These are phyloP conservation scores for Metschnikowia sp. DNA, from an alignment of 805 yeast genomes.

Conservation along the genomic window DNA sequence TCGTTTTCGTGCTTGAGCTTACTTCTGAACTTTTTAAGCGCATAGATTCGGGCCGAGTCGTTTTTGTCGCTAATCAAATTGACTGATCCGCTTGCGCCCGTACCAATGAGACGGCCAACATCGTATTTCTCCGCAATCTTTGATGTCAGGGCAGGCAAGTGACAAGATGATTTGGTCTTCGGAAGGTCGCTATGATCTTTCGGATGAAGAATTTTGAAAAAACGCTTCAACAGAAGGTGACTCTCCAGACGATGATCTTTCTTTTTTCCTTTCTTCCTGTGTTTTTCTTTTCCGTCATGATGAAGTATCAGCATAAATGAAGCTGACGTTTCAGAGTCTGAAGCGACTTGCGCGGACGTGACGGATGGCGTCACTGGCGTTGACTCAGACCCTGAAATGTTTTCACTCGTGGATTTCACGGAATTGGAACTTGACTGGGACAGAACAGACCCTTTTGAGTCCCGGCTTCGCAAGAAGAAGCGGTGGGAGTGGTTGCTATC, in stretches of 20 bases:
- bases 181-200: conserved; percentile 12
- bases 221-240: conserved; percentile 43
- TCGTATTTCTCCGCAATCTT: conserved; percentile 59
- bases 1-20: conserved; percentile 60
- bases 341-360: neutral
- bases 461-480: conserved; percentile 22
- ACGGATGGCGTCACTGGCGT: conserved; percentile 3
- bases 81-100: conserved; percentile 97
- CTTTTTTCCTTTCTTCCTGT: conserved; percentile 2
- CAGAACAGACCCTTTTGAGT: conserved; percentile 23
- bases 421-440: conserved; percentile 27
- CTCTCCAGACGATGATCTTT: conserved; percentile 8
- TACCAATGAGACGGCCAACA: conserved; percentile 68
- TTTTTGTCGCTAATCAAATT: conserved; percentile 65
- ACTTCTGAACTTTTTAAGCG: conserved; percentile 82
- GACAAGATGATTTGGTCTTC: conserved; percentile 6
- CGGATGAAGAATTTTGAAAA: conserved; percentile 47
- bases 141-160: conserved; percentile 15
- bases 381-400: conserved; percentile 3
- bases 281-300: neutral
- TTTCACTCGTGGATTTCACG: conserved; percentile 13
- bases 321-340: conserved; percentile 11
- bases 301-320: conserved; percentile 5
- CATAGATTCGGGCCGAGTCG: conserved; percentile 54
- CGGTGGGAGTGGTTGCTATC: conserved; percentile 20